Evolutionary conservation across 2,329 filamentous ascomycete species (phyloP).

Genomic region (Cladophialophora immunda): DNA sequence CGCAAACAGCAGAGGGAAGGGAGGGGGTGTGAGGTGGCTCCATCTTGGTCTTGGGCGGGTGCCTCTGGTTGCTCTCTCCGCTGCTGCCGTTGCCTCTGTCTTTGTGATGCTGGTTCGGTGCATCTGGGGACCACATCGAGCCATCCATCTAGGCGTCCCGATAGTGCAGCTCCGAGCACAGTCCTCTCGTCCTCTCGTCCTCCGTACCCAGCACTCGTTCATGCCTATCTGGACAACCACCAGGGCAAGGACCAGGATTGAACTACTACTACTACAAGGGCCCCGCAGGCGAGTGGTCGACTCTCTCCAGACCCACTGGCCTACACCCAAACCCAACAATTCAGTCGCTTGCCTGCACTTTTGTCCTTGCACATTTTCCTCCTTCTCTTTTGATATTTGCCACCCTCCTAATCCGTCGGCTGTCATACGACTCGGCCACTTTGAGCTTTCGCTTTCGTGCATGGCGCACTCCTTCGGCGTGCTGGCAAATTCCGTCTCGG

Average conservation of each 20-base stretch:
- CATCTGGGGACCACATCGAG: not conserved
- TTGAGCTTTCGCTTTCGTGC: not conserved
- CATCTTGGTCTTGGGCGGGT: not conserved
- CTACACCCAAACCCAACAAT: not conserved
- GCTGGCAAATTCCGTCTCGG: not conserved
- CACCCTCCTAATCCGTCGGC: not conserved
- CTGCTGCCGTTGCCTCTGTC: not conserved
- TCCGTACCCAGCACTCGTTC: too few relatives aligned
- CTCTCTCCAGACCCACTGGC: conserved; percentile 2
- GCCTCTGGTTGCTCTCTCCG: too few relatives aligned
- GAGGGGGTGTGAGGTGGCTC: too few relatives aligned
- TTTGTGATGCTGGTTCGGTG: not conserved
- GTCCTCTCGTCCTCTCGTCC: not conserved
- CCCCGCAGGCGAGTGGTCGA: not conserved
- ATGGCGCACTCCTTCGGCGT: not conserved
- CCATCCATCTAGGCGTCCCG: not conserved
- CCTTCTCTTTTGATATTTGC: not conserved
- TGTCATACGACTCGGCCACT: not conserved
- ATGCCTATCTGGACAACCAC: too few relatives aligned
- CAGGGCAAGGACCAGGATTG: too few relatives aligned
- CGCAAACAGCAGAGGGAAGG: not conserved
- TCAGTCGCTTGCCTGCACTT: not conserved
- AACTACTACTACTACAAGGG: too few relatives aligned
- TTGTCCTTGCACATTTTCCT: not conserved
- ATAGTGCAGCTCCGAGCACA: not conserved